Conservation (phyloP, 805 yeast genomes). For the Saturnispora sekii region DNA sequence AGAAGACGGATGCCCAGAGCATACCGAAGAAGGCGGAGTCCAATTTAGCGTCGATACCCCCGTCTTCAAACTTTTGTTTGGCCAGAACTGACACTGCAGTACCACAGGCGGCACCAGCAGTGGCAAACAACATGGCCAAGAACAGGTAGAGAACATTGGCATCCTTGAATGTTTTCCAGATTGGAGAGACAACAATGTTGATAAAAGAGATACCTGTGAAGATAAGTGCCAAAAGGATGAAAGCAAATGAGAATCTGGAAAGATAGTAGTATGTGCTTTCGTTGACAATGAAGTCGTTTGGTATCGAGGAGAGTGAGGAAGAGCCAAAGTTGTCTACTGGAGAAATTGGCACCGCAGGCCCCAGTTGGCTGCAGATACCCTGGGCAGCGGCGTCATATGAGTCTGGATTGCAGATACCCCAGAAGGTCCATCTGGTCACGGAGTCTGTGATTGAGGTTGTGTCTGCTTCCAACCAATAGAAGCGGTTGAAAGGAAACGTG, state of each 20-base stretch:
- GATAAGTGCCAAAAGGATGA: constrained; percentile 48
- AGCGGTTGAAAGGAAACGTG: constrained; percentile 49
- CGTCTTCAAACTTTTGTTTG: constrained; percentile 51
- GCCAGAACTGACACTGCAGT: constrained; percentile 78
- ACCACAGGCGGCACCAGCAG: constrained; percentile 57
- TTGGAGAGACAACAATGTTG: constrained; percentile 43
- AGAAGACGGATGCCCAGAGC: constrained; percentile 61
- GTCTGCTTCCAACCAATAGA: constrained; percentile 66
- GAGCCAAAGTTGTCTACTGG: constrained; percentile 67
- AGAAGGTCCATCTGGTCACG: constrained; percentile 69
- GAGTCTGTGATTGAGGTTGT: constrained; percentile 47
- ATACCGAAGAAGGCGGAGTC: constrained; percentile 54
- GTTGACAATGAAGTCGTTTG: constrained; percentile 40
- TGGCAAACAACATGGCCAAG: constrained; percentile 42
- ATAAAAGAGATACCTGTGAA: constrained; percentile 57
- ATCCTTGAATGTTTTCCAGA: constrained; percentile 45
- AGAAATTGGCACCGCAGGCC: constrained; percentile 67
- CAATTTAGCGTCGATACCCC: constrained; percentile 34
- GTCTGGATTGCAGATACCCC: constrained; percentile 57
- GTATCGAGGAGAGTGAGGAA: constrained; percentile 32
- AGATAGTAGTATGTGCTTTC: constrained; percentile 54
- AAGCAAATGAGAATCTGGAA: constrained; percentile 57
- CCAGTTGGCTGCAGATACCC: constrained; percentile 30
- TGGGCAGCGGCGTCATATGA: constrained; percentile 21
- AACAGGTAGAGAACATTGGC: constrained; percentile 42